phyloP scores from a whole-genome alignment of 139 green algal species.

The Protoeuglena noctilucae region DNA sequence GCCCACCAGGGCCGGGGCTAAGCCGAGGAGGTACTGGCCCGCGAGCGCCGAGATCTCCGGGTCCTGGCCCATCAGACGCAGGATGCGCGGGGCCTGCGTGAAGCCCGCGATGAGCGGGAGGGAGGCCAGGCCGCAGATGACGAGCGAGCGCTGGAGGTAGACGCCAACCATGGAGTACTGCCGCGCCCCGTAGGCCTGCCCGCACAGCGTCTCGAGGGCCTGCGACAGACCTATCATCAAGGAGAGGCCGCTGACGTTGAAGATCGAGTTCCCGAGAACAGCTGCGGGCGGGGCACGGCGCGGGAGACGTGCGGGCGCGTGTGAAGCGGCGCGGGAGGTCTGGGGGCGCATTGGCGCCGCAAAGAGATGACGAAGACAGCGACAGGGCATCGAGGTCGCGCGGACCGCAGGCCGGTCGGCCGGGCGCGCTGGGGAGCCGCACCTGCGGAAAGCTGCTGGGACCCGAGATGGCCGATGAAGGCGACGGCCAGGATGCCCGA shows the following conservation, averaged over 20 bases:
- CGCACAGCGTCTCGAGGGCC: conserved; percentile 6
- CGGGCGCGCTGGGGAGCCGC: no score
- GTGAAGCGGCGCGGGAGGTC: no score
- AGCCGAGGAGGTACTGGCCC: not conserved
- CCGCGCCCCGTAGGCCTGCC: conserved; percentile 6
- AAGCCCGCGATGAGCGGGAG: not conserved
- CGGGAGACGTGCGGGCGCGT: not conserved
- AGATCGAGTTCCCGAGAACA: not conserved
- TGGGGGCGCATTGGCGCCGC: no score
- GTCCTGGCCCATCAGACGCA: not conserved
- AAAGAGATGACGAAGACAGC: no score
- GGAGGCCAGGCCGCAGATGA: not conserved
- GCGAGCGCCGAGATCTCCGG: not conserved
- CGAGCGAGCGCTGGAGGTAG: conserved; percentile 5
- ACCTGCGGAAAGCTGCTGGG: no score
- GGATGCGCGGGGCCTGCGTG: not conserved
- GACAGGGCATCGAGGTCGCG: no score
- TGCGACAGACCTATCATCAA: conserved; percentile 2
- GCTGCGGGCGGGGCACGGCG: no score
- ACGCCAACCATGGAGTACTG: not conserved
- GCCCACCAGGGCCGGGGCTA: not conserved
- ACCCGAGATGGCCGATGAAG: no score
- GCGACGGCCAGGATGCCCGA: no score
- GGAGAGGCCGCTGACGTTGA: not conserved
- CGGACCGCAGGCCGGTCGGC: no score